These are phyloP conservation scores for Fusarium camptoceras DNA, from an alignment of 2,329 filamentous ascomycete genomes.

Conservation along the genomic window DNA sequence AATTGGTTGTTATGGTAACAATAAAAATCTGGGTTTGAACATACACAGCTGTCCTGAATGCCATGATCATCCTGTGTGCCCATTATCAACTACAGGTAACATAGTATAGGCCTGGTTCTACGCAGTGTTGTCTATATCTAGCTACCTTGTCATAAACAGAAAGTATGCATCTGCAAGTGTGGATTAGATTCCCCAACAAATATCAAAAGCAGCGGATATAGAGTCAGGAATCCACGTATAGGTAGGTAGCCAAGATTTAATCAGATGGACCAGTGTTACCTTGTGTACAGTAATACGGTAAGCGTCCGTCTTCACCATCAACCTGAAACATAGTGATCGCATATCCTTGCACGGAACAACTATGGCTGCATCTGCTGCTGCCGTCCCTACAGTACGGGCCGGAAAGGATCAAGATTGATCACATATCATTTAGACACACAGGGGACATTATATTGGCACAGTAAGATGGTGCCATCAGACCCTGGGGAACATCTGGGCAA, in stretches of 20 bases:
- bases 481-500: constrained; percentile 26
- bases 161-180: not conserved
- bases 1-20: not conserved
- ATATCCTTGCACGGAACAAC: constrained; percentile 29
- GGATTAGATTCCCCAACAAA: not conserved
- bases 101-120: not conserved
- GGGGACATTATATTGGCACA: constrained; percentile 1
- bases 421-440: constrained; percentile 3
- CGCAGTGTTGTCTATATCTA: not conserved
- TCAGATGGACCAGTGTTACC: not conserved
- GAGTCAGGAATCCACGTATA: not conserved
- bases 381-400: constrained; percentile 6
- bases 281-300: not conserved
- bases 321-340: constrained; percentile 41
- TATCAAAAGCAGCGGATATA: not conserved
- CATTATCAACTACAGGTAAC: not conserved
- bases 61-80: not conserved
- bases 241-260: constrained; percentile 4
- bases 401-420: constrained; percentile 4
- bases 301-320: constrained; percentile 32
- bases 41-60: not conserved
- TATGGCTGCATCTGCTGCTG: constrained; percentile 10
- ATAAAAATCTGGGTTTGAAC: not conserved
- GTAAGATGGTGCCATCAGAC: constrained; percentile 12
- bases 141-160: not conserved